These are phyloP conservation scores for Leptodontidium sp. DNA, from an alignment of 2,329 filamentous ascomycete species.

Conservation along the genomic window DNA sequence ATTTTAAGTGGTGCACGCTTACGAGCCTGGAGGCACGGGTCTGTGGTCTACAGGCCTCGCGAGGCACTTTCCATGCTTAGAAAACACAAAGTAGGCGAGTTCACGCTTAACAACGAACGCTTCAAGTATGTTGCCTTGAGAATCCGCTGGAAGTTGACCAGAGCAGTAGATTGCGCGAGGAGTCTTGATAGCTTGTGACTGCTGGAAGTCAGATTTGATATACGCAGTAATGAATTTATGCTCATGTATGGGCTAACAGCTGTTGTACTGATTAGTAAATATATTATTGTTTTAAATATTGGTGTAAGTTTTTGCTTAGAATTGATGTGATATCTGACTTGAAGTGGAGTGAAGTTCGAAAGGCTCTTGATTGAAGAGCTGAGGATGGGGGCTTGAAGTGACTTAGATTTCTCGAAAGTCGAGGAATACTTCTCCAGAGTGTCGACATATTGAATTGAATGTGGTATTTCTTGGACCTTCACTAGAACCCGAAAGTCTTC, in stretches of 20 bases:
- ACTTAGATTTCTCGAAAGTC: conserved; percentile 1
- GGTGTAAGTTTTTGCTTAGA: conserved; percentile 44
- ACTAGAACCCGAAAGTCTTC: not conserved
- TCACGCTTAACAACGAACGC: too few species aligned
- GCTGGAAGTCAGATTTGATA: conserved; percentile 35
- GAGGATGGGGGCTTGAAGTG: not conserved
- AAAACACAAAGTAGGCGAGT: too few species aligned
- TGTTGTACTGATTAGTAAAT: conserved; percentile 43
- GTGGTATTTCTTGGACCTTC: not conserved
- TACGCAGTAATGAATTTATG: not conserved
- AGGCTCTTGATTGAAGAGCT: conserved; percentile 31
- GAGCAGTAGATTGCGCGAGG: conserved; percentile 72
- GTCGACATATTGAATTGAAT: conserved; percentile 1
- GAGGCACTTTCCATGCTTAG: too few species aligned
- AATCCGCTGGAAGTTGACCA: conserved; percentile 53
- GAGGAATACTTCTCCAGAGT: conserved; percentile 11
- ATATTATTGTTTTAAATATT: conserved; percentile 55
- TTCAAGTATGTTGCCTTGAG: conserved; percentile 40
- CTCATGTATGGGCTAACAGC: conserved; percentile 70
- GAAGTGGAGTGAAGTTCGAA: conserved; percentile 45
- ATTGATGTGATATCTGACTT: conserved; percentile 58
- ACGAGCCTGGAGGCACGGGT: too few species aligned
- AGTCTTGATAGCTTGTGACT: conserved; percentile 74
- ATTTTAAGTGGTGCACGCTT: too few species aligned
- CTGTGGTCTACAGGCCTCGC: too few species aligned